Percentiles rank a stretch among this genome's conserved stretches.
Evolutionary conservation across 345 rosid genomes (phyloP).

Genomic region (Eucalyptus leucophloia): DNA sequence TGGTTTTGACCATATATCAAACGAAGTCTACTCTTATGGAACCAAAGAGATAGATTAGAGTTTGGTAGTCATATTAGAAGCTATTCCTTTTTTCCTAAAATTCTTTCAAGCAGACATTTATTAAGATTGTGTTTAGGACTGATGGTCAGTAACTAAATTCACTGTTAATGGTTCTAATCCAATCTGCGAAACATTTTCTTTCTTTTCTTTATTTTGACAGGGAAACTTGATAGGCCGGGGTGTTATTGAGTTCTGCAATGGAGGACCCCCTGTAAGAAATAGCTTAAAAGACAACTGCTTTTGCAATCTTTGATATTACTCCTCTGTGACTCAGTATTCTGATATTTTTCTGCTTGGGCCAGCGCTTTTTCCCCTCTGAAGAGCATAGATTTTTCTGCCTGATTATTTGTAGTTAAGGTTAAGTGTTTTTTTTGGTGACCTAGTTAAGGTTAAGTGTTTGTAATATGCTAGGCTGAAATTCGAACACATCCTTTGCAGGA

Average conservation of each 20-base stretch:
- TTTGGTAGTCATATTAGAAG: neutral
- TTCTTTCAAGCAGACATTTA: neutral
- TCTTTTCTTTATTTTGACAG: conserved; percentile 18
- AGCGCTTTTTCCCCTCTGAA: neutral
- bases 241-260: conserved; percentile 74
- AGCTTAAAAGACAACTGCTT: neutral
- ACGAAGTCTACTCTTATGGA: neutral
- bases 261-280: conserved; percentile 58
- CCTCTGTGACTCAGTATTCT: neutral
- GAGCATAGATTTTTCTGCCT: neutral
- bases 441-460: neutral
- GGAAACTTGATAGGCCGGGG: conserved; percentile 92
- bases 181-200: neutral
- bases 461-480: neutral
- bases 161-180: neutral
- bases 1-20: neutral
- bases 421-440: too few species aligned
- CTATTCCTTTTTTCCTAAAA: neutral
- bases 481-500: neutral
- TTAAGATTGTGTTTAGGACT: neutral
- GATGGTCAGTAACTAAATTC: neutral
- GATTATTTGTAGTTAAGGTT: neutral
- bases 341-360: neutral
- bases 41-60: neutral
- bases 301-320: neutral